These are phyloP conservation scores for Punica granatum DNA, from an alignment of 345 rosid genomes.

Conservation along the genomic window DNA sequence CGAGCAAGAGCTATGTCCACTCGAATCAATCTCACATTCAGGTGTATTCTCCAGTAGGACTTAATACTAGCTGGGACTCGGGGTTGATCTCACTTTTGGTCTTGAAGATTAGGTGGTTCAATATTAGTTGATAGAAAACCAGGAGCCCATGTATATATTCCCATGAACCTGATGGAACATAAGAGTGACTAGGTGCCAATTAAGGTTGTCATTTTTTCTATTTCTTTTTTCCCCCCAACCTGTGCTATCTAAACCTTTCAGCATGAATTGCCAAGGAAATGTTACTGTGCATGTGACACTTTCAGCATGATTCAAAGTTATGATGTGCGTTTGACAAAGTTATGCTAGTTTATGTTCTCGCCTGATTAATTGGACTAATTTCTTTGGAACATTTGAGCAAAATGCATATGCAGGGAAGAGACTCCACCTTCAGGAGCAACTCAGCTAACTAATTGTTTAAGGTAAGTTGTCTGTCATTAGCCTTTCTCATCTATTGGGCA, in stretches of 20 bases:
- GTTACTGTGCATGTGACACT: not conserved
- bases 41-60: conserved; percentile 30
- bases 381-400: not conserved
- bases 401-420: not conserved
- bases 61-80: not conserved
- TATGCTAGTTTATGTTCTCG: not conserved
- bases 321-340: not conserved
- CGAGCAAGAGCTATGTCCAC: conserved; percentile 52
- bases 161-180: not conserved
- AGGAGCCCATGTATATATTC: not conserved
- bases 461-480: not conserved
- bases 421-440: not conserved
- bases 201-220: not conserved
- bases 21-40: conserved; percentile 78
- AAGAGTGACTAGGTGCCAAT: not conserved
- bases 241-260: not conserved
- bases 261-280: not conserved
- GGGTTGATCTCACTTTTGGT: not conserved
- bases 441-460: not conserved
- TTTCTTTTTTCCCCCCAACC: not conserved
- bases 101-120: not conserved
- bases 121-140: not conserved
- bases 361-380: not conserved
- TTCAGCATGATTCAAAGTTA: too few species aligned
- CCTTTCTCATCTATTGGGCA: not conserved